Conservation (phyloP, 495 filamentous ascomycete genomes). For the Hypoxylon lienhwacheense region DNA sequence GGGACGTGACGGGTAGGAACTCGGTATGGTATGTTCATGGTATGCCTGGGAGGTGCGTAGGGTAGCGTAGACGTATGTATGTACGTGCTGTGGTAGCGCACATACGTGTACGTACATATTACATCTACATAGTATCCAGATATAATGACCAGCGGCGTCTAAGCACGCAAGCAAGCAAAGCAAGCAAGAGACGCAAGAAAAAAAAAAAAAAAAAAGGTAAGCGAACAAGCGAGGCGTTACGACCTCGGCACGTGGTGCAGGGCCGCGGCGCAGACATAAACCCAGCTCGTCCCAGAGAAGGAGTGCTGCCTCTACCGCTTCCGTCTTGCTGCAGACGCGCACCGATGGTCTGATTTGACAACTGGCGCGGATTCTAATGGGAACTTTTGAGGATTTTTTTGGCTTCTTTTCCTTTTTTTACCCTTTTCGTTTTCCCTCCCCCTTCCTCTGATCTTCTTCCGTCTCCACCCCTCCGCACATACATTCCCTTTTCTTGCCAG, state of each 20-base stretch:
- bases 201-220: neutral
- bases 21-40: too few relatives aligned
- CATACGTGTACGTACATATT: too few relatives aligned
- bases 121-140: neutral
- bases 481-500: neutral
- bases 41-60: too few relatives aligned
- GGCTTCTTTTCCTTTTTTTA: too few relatives aligned
- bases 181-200: neutral
- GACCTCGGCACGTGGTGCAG: slow-evolving; percentile 24
- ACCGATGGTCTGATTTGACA: slow-evolving; percentile 3
- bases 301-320: neutral
- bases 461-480: neutral
- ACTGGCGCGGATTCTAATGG: neutral
- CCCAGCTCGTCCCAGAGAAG: neutral
- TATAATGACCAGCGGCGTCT: slow-evolving; percentile 7
- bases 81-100: too few relatives aligned
- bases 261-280: slow-evolving; percentile 9
- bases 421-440: too few relatives aligned
- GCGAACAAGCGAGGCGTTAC: slow-evolving; percentile 7
- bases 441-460: too few relatives aligned
- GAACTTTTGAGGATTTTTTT: slow-evolving; percentile 1
- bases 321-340: slow-evolving; percentile 8
- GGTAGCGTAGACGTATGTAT: slow-evolving; percentile 1
- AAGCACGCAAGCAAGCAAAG: neutral
- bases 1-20: too few relatives aligned